Percentiles rank a stretch among this genome's conserved stretches.
phyloP scores from a whole-genome alignment of 495 filamentous ascomycete species.

The Penicillium mononematosum region DNA sequence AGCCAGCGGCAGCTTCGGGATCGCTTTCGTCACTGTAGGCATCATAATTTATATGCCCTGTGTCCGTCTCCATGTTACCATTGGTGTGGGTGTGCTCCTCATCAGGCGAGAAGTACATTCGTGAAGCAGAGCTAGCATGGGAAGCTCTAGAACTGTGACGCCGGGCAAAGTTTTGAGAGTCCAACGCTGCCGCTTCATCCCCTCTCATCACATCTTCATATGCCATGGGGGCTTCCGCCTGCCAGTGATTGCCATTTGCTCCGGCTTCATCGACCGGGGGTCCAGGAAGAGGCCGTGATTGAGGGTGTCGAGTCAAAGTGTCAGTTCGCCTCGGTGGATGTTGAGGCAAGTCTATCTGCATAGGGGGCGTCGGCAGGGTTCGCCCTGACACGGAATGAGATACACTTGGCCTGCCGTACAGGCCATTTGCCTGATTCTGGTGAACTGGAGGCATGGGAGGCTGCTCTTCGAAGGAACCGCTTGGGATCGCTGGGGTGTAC shows the following conservation, averaged over 20 bases:
- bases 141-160: conserved; percentile 29
- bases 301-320: conserved; percentile 57
- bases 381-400: conserved; percentile 40
- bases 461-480: conserved; percentile 36
- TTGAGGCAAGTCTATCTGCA: conserved; percentile 45
- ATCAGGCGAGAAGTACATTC: conserved; percentile 35
- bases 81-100: conserved; percentile 52
- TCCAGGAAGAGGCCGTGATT: conserved; percentile 60
- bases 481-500: conserved; percentile 25
- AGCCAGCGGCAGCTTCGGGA: conserved; percentile 81
- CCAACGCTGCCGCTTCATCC: conserved; percentile 47
- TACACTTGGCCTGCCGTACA: conserved; percentile 32
- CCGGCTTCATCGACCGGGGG: conserved; percentile 50
- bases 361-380: conserved; percentile 40
- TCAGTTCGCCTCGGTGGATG: conserved; percentile 51
- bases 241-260: conserved; percentile 3
- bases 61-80: conserved; percentile 45
- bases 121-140: conserved; percentile 23
- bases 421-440: conserved; percentile 32
- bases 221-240: conserved; percentile 14
- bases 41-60: conserved; percentile 51
- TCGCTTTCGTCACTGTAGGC: conserved; percentile 77
- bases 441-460: conserved; percentile 52
- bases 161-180: conserved; percentile 29
- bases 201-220: conserved; percentile 51